These are phyloP conservation scores for Trametes versicolor DNA, from an alignment of 1,284 basidiomycete genomes.

Conservation along the genomic window DNA sequence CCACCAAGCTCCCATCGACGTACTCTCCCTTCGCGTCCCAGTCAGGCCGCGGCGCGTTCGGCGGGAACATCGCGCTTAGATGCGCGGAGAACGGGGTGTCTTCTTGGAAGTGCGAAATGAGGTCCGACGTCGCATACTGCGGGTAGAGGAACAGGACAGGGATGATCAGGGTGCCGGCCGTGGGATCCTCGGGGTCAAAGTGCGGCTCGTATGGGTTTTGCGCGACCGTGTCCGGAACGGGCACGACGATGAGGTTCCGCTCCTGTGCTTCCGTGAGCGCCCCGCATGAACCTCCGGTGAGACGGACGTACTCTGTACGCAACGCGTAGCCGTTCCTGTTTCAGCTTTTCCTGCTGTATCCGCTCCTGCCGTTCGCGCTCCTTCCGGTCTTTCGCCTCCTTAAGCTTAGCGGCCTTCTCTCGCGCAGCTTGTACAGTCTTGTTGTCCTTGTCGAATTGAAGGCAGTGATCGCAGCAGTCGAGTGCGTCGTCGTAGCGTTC, in stretches of 20 bases:
- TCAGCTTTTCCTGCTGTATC: conserved; percentile 56
- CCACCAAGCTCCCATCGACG: conserved; percentile 67
- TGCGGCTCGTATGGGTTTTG: conserved; percentile 66
- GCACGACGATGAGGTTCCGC: conserved; percentile 68
- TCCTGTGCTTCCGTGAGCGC: conserved; percentile 53
- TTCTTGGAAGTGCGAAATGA: conserved; percentile 89
- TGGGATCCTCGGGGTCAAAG: conserved; percentile 71
- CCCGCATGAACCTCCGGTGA: conserved; percentile 10
- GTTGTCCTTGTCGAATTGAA: conserved; percentile 67
- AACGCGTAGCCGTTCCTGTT: conserved; percentile 55
- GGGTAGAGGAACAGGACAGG: conserved; percentile 96
- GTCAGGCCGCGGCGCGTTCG: conserved; percentile 64
- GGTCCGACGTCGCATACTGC: conserved; percentile 87
- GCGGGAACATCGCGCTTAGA: conserved; percentile 86
- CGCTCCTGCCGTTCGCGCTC: conserved; percentile 60
- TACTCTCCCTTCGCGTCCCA: conserved; percentile 90
- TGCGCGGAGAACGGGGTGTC: conserved; percentile 86
- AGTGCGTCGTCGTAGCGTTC: conserved; percentile 81
- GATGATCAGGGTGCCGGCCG: conserved; percentile 71
- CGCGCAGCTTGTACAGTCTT: conserved; percentile 56
- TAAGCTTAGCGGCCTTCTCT: conserved; percentile 57
- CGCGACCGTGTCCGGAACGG: conserved; percentile 65
- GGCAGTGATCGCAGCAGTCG: conserved; percentile 80
- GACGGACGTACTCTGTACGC: conserved; percentile 67
- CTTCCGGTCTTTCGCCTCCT: conserved; percentile 60